Base-by-base conservation (phyloP, 495 filamentous ascomycete genomes). In the Aspergillus incahuasiensis region DNA sequence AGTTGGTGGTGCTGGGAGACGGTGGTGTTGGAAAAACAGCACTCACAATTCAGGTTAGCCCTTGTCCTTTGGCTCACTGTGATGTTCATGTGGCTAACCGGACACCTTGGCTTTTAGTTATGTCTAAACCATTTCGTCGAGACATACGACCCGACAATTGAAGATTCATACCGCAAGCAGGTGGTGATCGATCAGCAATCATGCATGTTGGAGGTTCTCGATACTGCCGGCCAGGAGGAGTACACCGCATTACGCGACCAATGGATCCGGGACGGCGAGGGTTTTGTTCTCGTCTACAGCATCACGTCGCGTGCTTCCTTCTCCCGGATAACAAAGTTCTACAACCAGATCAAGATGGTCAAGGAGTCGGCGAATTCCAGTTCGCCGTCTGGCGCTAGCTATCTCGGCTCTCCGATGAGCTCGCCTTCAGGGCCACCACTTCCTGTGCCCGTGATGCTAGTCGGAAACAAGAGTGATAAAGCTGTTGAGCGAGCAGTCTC, bases 201-300 rank as follows among this genome's bases (percentile, higher is more conserved):
- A 19, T 97, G 94, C 77, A 97, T 98, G 94, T 82, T 97, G 63
- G 94, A 98, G 74, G 92, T 97, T 35, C 81, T 98, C 56, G 94
- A 98, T 76, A 98, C 95, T 28, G 94, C 94, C 30, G 94, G 94
- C n/a, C 95, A 98, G 73, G 94, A 98, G 74, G 94, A 98, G 74
- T 98, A 98, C 71, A 97, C 92, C 51, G 94, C 95, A 35, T 78
- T 97, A 64, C 81, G 94, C 62, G 94, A 98, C 69, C 94, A 97
- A 75, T 97, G 94, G 94, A 97, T 97, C 64, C 82, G 95, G 38
- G 92, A 97, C 67, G 94, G 94, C 30, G 95, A 98, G 69, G 94
- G 95, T 1, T 97, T 98, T 68, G 88, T 98, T 6, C 79, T 98
- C 49, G 95, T 98, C 42, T 97, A 98, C 79, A 96, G 91, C 74